Evolutionary conservation across 78 protist genomes (phyloP).

Genomic region (Dictyostelium intermedium): DNA sequence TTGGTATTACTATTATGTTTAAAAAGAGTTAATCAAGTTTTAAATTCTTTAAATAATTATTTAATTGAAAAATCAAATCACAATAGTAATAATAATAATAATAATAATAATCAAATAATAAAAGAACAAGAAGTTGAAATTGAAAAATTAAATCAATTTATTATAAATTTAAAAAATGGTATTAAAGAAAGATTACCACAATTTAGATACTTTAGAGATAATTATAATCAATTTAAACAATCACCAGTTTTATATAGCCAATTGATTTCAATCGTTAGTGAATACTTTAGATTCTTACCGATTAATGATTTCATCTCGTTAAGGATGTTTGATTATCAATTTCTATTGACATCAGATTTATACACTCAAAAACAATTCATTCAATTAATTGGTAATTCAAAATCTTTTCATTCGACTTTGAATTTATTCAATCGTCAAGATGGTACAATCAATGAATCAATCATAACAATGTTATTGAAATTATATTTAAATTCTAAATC

Average conservation of each 20-base stretch:
- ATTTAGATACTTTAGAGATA: conserved; percentile 10
- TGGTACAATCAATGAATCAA: conserved; percentile 19
- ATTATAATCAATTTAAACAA: background rate
- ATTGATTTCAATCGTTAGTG: conserved; percentile 16
- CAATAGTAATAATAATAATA: background rate
- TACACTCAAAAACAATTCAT: conserved; percentile 41
- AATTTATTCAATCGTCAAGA: conserved; percentile 5
- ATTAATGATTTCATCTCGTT: background rate
- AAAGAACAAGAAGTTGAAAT: background rate
- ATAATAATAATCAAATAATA: background rate
- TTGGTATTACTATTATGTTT: conserved; percentile 23
- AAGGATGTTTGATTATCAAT: conserved; percentile 1
- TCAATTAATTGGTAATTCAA: conserved; percentile 44
- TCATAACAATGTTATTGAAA: conserved; percentile 10
- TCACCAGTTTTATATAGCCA: background rate
- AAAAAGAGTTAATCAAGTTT: conserved; percentile 51
- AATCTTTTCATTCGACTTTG: conserved; percentile 13
- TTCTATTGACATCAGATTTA: conserved; percentile 10
- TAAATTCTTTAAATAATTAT: background rate
- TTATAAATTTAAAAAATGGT: conserved; percentile 24
- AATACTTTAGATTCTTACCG: conserved; percentile 27
- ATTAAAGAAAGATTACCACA: conserved; percentile 27
- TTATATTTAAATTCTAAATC: background rate
- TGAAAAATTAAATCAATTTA: conserved; percentile 1
- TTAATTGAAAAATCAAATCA: background rate